These are phyloP conservation scores for Cercospora sojina DNA, from an alignment of 2,329 filamentous ascomycete species.

Conservation along the genomic window DNA sequence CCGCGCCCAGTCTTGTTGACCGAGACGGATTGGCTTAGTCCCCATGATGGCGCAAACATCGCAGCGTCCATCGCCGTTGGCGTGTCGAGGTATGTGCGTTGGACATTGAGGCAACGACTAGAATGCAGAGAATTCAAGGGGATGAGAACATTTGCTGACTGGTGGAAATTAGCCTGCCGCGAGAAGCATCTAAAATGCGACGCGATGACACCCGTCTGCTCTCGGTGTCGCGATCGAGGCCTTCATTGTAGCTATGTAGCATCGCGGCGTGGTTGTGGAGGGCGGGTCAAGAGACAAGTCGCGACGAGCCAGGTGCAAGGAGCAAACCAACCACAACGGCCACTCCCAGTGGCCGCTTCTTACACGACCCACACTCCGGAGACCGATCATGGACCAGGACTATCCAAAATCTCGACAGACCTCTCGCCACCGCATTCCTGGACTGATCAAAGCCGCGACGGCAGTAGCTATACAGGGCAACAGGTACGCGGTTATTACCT, in stretches of 20 bases:
- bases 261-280: conserved; percentile 73
- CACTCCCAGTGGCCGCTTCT: conserved; percentile 3
- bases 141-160: background rate
- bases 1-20: background rate
- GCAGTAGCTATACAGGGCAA: conserved; percentile 6
- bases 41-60: background rate
- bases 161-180: conserved; percentile 41
- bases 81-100: conserved; percentile 30
- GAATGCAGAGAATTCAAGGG: background rate
- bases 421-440: conserved; percentile 10
- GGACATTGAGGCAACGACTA: background rate
- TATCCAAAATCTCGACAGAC: conserved; percentile 1
- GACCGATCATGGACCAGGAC: background rate
- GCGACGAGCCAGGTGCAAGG: background rate
- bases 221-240: conserved; percentile 43
- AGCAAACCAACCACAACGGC: background rate
- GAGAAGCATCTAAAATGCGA: conserved; percentile 74
- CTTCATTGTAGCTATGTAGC: conserved; percentile 69
- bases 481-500: background rate
- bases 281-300: conserved; percentile 38
- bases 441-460: conserved; percentile 4
- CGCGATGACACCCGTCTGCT: conserved; percentile 63
- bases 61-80: conserved; percentile 25
- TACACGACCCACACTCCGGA: background rate
- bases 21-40: background rate